Evolutionary conservation across 2,329 filamentous ascomycete species (phyloP), one percentile per base, ranked within the genome.

Genomic region (Sporothrix pseudoabietina): DNA sequence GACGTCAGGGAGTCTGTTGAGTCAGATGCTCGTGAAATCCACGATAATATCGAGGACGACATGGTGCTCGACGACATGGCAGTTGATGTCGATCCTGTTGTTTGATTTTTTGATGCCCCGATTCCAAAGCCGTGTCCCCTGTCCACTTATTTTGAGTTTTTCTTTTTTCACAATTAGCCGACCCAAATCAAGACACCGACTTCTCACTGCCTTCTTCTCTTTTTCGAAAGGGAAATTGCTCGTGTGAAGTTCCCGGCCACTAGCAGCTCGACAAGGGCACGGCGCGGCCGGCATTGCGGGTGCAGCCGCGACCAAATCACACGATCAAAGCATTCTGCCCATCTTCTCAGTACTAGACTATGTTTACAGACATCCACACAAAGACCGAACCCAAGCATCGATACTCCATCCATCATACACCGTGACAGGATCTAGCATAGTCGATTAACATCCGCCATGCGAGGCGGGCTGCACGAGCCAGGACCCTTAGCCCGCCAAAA

Each of bases 1-100:
- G 74, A 76, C 22, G n/a, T 75, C 22, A 66, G 44, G 26, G 7
- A 57, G n/a, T 75, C 75, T 0, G 26, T 76, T 1, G 75, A 75
- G 39, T 12, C 54, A n/a, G 70, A 70, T 6, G 4, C 22, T 12
- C 47, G 39, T 4, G 55, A 68, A 8, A 32, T 19, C 44, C 14
- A 49, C 2, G 19, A 30, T 22, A 26, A 26, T 26, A 26, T 26
- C 26, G n/a, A 7, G n/a, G 44, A 6, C 32, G 69, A 14, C 39
- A 32, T 49, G n/a, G 32, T 39, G n/a, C n/a, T 14, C 30, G 35
- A 35, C 10, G 69, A 22, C 39, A 14, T 49, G n/a, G 49, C 35
- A 12, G n/a, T 7, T 30, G 35, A 22, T 8, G 35, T 6, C 14
- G 54, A 71, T 19, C 22, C 26, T 26, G 22, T 30, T n/a, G 55